Evolutionary conservation across 345 rosid genomes (phyloP).

Genomic region (Camelina neglecta): DNA sequence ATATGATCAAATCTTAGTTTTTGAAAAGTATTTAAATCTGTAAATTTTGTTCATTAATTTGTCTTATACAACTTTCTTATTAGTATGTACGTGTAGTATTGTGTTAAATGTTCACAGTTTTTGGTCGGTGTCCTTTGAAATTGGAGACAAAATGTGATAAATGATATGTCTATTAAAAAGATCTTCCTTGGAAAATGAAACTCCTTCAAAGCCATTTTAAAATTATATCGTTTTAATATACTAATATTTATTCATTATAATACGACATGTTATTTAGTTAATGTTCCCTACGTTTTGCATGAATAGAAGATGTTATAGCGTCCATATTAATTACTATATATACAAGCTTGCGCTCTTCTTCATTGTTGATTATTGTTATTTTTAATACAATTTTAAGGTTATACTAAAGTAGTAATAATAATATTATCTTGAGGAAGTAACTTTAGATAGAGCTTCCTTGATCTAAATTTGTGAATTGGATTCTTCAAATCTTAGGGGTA

Average conservation of each 20-base stretch:
- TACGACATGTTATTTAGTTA: constrained; percentile 21
- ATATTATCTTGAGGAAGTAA: constrained; percentile 26
- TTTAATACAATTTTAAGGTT: constrained; percentile 10
- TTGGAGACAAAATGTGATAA: constrained; percentile 42
- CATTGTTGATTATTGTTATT: background rate
- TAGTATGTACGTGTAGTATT: constrained; percentile 6
- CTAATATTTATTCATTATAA: constrained; percentile 11
- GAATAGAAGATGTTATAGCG: constrained; percentile 11
- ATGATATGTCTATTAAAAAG: constrained; percentile 38
- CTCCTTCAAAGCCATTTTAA: constrained; percentile 34
- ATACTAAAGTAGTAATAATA: background rate
- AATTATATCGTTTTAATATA: constrained; percentile 15
- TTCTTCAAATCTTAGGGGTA: constrained; percentile 49
- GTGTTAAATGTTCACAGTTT: constrained; percentile 29
- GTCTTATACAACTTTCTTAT: background rate
- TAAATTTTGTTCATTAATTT: background rate
- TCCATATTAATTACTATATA: constrained; percentile 3
- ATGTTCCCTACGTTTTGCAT: constrained; percentile 32
- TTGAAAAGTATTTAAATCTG: background rate
- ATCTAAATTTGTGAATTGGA: constrained; percentile 48
- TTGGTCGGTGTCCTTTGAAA: constrained; percentile 42
- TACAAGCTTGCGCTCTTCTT: background rate
- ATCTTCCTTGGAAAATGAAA: constrained; percentile 50
- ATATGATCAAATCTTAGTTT: background rate
- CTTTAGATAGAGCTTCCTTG: constrained; percentile 44